Evolutionary conservation across 176 grass and related monocot species (phyloP).

Genomic region (Zoysia pacifica): DNA sequence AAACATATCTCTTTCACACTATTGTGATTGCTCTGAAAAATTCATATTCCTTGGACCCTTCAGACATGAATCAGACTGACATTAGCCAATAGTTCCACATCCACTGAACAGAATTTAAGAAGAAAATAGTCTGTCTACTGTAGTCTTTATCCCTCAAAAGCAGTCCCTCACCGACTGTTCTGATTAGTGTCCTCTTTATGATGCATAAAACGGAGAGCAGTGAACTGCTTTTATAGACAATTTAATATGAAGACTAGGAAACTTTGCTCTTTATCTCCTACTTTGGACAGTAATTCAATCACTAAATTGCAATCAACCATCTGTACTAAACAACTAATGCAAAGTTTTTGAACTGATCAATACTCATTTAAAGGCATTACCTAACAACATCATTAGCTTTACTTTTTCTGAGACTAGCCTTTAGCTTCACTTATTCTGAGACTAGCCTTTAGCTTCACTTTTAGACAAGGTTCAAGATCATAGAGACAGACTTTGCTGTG

Average conservation of each 20-base stretch:
- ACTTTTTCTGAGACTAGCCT: slow-evolving; percentile 9
- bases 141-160: neutral
- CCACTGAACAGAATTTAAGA: neutral
- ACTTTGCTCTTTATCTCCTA: neutral
- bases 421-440: too few species aligned
- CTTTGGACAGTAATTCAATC: neutral
- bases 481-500: slow-evolving; percentile 4
- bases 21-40: neutral
- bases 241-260: neutral
- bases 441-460: slow-evolving; percentile 15
- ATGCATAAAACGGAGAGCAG: neutral
- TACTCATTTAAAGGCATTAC: neutral
- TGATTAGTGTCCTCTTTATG: neutral
- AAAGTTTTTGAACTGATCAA: neutral
- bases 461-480: slow-evolving; percentile 8
- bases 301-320: neutral
- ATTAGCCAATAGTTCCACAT: neutral
- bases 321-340: neutral
- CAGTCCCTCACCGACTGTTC: neutral
- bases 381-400: neutral
- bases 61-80: neutral
- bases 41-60: neutral
- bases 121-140: neutral
- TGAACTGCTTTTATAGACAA: neutral
- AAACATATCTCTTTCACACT: neutral